Evolutionary conservation across 2,329 filamentous ascomycete genomes (phyloP), one percentile per base, ranked within the genome.

Genomic region (Eurotiales sp.): DNA sequence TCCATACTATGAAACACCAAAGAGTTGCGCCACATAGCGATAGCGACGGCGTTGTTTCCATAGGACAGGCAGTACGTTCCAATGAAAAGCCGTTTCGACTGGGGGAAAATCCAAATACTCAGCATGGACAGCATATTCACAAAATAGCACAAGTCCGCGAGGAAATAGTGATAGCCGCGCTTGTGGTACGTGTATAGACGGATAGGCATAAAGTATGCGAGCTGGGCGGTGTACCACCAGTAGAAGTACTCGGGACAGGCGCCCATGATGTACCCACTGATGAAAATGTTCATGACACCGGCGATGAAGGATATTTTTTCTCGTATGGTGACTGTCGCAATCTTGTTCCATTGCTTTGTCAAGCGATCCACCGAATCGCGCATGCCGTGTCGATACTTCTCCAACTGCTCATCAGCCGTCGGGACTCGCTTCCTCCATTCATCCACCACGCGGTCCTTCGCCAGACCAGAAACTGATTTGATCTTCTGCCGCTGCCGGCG

Each of bases 1-100:
- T 99, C 93, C 72, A 99, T 85, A 65, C 90, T 95, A 76, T 99
- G 93, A 70, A 99, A 99, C 42, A 99, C 93, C 64, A 99, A 82
- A 27, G 91, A 96, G 69, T 99, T 99, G 57, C 93, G 85, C 93
- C 93, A 99, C 91, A 99, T 93, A 66, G 93, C 90, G 68, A 99
- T 97, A 11, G 93, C 93, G 42, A 96, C 85, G 17, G 93, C 93
- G 66, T 99, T 99, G 72, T 99, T 99, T 56, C 93, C 93, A 65
- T 89, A 95, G 8, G 91, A 88, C 29, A 99, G 77, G 64, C 93
- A 97, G 70, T 91, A 99, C 1, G 89, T 86, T 59, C 90, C 85
- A 58, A 95, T 93, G 69, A 99, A 91, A 14, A 99, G 80, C 40
- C 92, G 85, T 70, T 95, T 96, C 11, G 91, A 96, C 46, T 80